phyloP scores from a whole-genome alignment of 441 rosid species.

The California macrophylla region DNA sequence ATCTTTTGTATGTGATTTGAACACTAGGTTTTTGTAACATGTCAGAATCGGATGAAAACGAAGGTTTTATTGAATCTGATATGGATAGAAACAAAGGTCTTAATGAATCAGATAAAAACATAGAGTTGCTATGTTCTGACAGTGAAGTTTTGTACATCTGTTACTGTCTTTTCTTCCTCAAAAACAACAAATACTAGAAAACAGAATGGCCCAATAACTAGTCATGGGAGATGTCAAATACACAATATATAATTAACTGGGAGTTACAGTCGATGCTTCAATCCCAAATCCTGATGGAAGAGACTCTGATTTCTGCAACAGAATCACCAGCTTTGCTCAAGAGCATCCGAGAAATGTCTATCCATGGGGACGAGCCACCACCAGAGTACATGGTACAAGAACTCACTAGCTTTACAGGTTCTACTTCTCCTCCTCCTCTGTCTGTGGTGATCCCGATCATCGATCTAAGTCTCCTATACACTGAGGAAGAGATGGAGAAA shows the following conservation, averaged over 20 bases:
- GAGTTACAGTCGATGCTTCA: not conserved
- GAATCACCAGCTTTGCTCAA: not conserved
- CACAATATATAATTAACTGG: too few species aligned
- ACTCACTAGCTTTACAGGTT: not conserved
- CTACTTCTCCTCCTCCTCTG: not conserved
- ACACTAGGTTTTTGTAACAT: too few species aligned
- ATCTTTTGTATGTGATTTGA: too few species aligned
- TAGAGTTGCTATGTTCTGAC: not conserved
- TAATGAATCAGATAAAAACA: too few species aligned
- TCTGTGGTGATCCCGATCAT: not conserved
- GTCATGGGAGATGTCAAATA: not conserved
- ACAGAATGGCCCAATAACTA: not conserved
- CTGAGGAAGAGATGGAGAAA: not conserved
- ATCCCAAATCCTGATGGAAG: not conserved
- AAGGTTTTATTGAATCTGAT: too few species aligned
- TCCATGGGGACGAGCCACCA: not conserved
- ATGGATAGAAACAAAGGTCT: too few species aligned
- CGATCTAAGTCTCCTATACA: not conserved
- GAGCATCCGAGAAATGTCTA: not conserved
- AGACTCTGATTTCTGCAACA: not conserved
- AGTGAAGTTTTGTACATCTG: not conserved
- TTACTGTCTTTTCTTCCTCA: not conserved
- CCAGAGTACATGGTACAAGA: not conserved
- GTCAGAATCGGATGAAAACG: too few species aligned
- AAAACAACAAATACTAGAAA: too few species aligned